phyloP scores from a whole-genome alignment of 176 grass and related monocot genomes.

The Luzula sylvatica region DNA sequence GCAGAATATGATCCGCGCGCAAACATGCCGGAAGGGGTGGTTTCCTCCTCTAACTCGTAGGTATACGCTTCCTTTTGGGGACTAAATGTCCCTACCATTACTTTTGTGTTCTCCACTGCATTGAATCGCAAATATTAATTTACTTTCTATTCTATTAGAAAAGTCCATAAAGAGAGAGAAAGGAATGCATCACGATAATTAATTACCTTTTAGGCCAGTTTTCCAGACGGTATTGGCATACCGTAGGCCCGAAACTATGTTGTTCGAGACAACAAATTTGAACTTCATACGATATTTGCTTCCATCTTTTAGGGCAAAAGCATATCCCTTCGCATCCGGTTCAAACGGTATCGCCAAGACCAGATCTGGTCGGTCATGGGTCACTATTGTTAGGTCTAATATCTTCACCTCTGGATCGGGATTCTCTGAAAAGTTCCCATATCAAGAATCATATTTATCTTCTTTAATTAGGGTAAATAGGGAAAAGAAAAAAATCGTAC shows the following conservation, averaged over 20 bases:
- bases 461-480: too few relatives aligned
- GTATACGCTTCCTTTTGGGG: slow-evolving; percentile 69
- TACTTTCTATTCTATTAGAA: too few relatives aligned
- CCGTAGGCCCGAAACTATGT: slow-evolving; percentile 83
- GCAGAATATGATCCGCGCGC: slow-evolving; percentile 77
- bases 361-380: slow-evolving; percentile 39
- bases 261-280: slow-evolving; percentile 62
- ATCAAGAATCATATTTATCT: too few relatives aligned
- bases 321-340: slow-evolving; percentile 52
- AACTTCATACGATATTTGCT: slow-evolving; percentile 78
- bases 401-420: slow-evolving; percentile 73
- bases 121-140: too few relatives aligned
- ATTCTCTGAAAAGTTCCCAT: slow-evolving; percentile 33
- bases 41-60: slow-evolving; percentile 73
- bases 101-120: slow-evolving; percentile 73
- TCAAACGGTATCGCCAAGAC: slow-evolving; percentile 63
- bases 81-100: slow-evolving; percentile 92
- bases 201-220: slow-evolving; percentile 70
- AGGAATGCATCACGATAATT: not conserved
- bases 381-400: slow-evolving; percentile 62
- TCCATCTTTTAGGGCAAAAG: slow-evolving; percentile 76
- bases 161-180: too few relatives aligned
- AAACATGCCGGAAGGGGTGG: slow-evolving; percentile 68
- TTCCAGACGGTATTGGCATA: slow-evolving; percentile 92
- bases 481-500: slow-evolving; percentile 7